Conservation (phyloP, 129 eudicot genomes). For the Flaveria brownii region DNA sequence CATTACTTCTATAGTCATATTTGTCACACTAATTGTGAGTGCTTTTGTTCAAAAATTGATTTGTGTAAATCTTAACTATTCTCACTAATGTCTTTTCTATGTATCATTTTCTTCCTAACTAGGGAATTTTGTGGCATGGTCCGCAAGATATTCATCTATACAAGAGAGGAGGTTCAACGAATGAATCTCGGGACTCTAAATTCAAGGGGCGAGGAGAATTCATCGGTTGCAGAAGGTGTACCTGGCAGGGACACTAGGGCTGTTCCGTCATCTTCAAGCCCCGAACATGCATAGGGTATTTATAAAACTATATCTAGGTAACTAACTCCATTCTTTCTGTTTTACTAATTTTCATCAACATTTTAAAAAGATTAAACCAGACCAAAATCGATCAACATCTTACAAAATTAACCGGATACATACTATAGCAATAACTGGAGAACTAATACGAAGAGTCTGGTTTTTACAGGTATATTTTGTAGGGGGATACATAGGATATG, state of each 20-base stretch:
- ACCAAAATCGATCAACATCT: neutral
- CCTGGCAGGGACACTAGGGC: conserved; percentile 51
- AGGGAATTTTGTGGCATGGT: conserved; percentile 94
- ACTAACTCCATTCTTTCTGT: neutral
- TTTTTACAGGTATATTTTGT: conserved; percentile 35
- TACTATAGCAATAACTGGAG: neutral
- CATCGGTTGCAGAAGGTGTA: conserved; percentile 58
- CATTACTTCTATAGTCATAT: neutral
- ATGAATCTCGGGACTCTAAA: conserved; percentile 68
- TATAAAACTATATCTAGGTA: conserved; percentile 41
- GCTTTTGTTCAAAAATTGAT: neutral
- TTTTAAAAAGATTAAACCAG: neutral
- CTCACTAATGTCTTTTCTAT: neutral
- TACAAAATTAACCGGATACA: neutral
- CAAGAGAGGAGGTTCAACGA: conserved; percentile 77
- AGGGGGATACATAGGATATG: conserved; percentile 33
- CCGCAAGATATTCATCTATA: conserved; percentile 72
- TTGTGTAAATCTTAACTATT: neutral
- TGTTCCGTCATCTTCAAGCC: conserved; percentile 44
- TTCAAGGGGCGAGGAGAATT: conserved; percentile 62
- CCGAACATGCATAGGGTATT: conserved; percentile 48
- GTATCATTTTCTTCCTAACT: neutral
- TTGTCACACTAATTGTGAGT: neutral
- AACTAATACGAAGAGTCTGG: conserved; percentile 19
- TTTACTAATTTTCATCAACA: neutral